Conservation (phyloP, 2,329 filamentous ascomycete species). For the Coniochaeta prunicola region DNA sequence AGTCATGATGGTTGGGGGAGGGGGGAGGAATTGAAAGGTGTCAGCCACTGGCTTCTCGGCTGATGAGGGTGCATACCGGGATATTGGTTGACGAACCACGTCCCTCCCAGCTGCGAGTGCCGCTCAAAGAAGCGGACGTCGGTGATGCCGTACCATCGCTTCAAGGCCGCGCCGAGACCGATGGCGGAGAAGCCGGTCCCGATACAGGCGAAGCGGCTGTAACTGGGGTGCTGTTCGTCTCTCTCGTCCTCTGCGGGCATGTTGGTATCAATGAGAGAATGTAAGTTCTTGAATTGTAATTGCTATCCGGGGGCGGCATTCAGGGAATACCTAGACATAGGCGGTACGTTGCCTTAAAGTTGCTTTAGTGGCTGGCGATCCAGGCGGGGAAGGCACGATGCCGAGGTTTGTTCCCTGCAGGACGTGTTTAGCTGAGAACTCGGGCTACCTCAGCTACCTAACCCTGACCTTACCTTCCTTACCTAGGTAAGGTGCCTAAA, state of each 20-base stretch:
- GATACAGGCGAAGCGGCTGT: constrained; percentile 37
- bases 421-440: too few relatives aligned
- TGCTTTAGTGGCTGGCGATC: too few relatives aligned
- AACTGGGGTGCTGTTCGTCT: constrained; percentile 8
- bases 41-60: neutral
- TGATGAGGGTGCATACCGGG: constrained; percentile 24
- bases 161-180: constrained; percentile 51
- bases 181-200: constrained; percentile 58
- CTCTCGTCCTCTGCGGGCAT: neutral
- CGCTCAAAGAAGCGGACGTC: constrained; percentile 56
- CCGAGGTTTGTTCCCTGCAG: too few relatives aligned
- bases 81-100: constrained; percentile 58
- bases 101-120: constrained; percentile 50
- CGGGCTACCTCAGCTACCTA: too few relatives aligned
- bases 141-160: constrained; percentile 47
- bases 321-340: too few relatives aligned
- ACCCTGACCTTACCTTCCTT: too few relatives aligned
- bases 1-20: neutral
- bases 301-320: too few relatives aligned
- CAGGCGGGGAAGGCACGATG: too few relatives aligned
- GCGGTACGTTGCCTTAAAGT: too few relatives aligned
- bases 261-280: neutral
- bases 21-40: neutral
- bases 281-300: neutral
- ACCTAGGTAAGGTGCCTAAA: too few relatives aligned